Percentiles rank a stretch among this genome's conserved stretches.
phyloP scores from a whole-genome alignment of 306 rosid species.

The Hippophae gyantsensis region DNA sequence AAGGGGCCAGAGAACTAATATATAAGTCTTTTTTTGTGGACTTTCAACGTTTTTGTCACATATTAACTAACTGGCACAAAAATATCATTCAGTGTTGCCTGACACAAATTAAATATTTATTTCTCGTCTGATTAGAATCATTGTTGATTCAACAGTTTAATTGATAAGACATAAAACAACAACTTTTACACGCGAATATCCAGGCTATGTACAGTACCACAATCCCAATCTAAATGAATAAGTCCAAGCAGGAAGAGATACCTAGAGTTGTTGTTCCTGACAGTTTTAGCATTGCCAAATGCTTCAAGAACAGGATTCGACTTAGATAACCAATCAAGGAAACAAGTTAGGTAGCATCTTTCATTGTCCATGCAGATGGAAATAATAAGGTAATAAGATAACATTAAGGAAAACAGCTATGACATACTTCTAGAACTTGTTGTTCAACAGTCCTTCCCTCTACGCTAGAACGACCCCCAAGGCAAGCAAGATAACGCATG shows the following conservation, averaged over 20 bases:
- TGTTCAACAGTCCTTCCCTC: constrained; percentile 99
- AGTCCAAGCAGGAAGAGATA: constrained; percentile 7
- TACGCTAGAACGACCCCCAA: constrained; percentile 98
- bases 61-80: no score
- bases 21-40: no score
- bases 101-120: no score
- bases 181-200: background rate
- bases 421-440: constrained; percentile 93
- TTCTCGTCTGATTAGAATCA: no score
- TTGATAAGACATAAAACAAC: no score
- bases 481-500: constrained; percentile 96
- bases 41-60: no score
- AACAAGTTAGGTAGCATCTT: constrained; percentile 26
- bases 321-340: constrained; percentile 43
- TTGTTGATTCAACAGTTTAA: no score
- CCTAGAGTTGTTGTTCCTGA: constrained; percentile 98
- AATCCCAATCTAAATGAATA: constrained; percentile 6
- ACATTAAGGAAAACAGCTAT: constrained; percentile 10
- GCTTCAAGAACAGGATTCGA: constrained; percentile 99
- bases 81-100: no score
- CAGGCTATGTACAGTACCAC: background rate
- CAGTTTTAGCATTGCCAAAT: constrained; percentile 98
- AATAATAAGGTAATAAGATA: constrained; percentile 11
- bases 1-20: no score
- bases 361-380: background rate